These are phyloP conservation scores for Crithidia mellificae DNA, from an alignment of 208 protist genomes.

Conservation along the genomic window DNA sequence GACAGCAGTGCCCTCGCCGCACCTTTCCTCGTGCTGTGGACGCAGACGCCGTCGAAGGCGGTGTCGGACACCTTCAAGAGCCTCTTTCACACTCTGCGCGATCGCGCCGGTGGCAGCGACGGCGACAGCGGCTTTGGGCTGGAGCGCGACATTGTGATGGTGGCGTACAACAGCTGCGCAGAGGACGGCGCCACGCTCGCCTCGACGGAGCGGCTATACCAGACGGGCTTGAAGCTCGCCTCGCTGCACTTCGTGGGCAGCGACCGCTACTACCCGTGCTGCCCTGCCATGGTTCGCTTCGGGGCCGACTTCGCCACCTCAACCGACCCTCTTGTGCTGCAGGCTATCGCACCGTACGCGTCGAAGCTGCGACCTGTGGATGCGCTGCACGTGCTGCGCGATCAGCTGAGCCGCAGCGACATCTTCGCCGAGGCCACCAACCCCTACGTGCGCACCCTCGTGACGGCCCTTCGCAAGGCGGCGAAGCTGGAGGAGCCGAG, in stretches of 20 bases:
- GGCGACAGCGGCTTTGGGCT: slow-evolving; percentile 55
- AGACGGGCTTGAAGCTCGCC: slow-evolving; percentile 72
- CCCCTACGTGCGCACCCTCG: slow-evolving; percentile 57
- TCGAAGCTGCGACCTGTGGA: slow-evolving; percentile 61
- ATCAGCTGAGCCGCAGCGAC: slow-evolving; percentile 50
- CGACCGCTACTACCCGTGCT: slow-evolving; percentile 73
- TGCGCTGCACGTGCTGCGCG: slow-evolving; percentile 47
- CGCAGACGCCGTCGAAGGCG: slow-evolving; percentile 60
- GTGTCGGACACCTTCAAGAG: slow-evolving; percentile 78
- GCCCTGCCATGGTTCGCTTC: slow-evolving; percentile 66
- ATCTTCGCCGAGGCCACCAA: slow-evolving; percentile 54
- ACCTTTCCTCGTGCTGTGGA: slow-evolving; percentile 68
- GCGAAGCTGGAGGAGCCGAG: slow-evolving; percentile 64
- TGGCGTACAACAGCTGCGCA: slow-evolving; percentile 66
- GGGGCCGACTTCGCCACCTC: slow-evolving; percentile 71
- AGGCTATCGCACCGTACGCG: slow-evolving; percentile 72
- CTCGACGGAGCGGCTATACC: slow-evolving; percentile 69
- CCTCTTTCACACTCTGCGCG: slow-evolving; percentile 79
- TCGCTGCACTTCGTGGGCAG: slow-evolving; percentile 78
- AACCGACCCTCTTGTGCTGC: slow-evolving; percentile 71
- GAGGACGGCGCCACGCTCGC: slow-evolving; percentile 56
- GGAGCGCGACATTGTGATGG: slow-evolving; percentile 70
- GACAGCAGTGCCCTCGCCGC: slow-evolving; percentile 43
- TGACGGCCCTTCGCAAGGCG: slow-evolving; percentile 63
- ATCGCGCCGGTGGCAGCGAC: slow-evolving; percentile 45